A percentile compares a stretch with the other conserved stretches of the same genome.
phyloP scores from a whole-genome alignment of 345 rosid genomes.

The Eucalyptus paniculata region DNA sequence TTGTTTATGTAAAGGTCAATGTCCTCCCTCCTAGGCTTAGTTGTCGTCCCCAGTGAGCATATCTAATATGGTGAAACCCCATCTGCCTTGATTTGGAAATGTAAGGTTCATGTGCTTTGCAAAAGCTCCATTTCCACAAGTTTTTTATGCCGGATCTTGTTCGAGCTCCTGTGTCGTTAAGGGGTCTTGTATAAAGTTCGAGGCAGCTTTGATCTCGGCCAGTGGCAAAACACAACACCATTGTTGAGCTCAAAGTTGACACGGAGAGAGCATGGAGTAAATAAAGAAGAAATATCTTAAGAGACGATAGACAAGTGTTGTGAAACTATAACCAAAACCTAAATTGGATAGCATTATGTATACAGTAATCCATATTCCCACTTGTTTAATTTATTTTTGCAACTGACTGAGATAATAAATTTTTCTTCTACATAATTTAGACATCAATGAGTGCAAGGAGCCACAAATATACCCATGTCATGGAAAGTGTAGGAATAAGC shows the following conservation, averaged over 20 bases:
- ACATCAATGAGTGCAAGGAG: not conserved
- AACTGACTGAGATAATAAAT: not conserved
- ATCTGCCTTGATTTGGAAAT: too few species aligned
- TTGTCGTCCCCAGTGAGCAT: too few species aligned
- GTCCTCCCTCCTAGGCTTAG: too few species aligned
- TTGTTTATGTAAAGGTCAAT: too few species aligned
- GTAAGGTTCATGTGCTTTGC: too few species aligned
- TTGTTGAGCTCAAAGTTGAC: not conserved
- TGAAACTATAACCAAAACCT: too few species aligned
- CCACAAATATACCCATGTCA: not conserved
- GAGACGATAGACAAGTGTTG: not conserved
- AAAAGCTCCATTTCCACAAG: not conserved
- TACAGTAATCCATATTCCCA: not conserved
- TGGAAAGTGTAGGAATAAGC: not conserved
- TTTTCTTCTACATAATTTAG: not conserved
- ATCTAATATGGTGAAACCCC: too few species aligned
- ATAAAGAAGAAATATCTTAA: not conserved
- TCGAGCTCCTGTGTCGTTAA: not conserved
- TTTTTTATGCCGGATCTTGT: not conserved
- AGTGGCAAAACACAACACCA: not conserved
- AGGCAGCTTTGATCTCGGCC: not conserved
- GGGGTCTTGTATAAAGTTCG: not conserved
- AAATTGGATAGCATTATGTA: too few species aligned
- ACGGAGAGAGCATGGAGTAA: fast-evolving
- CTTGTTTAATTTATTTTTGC: not conserved